phyloP scores from a whole-genome alignment of 1,284 basidiomycete genomes.

The Ganoderma lingzhi region DNA sequence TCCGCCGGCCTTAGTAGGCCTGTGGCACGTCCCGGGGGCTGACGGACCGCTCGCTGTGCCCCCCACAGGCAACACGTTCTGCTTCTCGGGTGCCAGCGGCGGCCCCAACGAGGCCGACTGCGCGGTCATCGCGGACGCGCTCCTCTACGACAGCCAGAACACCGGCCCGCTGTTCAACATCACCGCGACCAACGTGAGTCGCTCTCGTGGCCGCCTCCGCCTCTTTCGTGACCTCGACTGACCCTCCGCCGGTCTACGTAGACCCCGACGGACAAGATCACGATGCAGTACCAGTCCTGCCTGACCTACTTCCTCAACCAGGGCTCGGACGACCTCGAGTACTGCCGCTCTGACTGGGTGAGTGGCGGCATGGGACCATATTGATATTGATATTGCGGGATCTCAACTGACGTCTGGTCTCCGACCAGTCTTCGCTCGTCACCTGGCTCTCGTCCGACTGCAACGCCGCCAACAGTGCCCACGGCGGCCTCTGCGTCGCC shows the following conservation, averaged over 20 bases:
- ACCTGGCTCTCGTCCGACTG: conserved; percentile 54
- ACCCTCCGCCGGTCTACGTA: conserved; percentile 3
- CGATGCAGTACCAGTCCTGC: conserved; percentile 40
- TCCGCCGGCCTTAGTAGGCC: background rate
- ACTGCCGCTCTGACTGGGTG: conserved; percentile 43
- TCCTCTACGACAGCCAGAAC: conserved; percentile 55
- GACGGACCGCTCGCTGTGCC: background rate
- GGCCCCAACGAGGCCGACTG: conserved; percentile 57
- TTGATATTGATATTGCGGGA: background rate
- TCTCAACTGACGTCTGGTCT: background rate
- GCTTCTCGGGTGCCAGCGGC: conserved; percentile 52
- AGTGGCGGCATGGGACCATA: background rate
- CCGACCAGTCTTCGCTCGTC: conserved; percentile 46
- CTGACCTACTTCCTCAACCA: conserved; percentile 41
- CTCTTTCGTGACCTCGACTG: background rate
- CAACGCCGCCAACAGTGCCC: conserved; percentile 55
- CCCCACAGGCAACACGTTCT: conserved; percentile 49
- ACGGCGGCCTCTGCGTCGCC: conserved; percentile 57
- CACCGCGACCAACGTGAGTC: conserved; percentile 25
- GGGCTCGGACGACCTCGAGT: conserved; percentile 32
- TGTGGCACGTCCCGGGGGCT: background rate
- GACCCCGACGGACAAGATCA: conserved; percentile 34
- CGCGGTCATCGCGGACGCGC: conserved; percentile 54
- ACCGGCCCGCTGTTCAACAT: conserved; percentile 43
- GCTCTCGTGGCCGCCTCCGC: background rate